Evolutionary conservation across 495 filamentous ascomycete genomes (phyloP).

Genomic region (Lophiostoma macrostomum): DNA sequence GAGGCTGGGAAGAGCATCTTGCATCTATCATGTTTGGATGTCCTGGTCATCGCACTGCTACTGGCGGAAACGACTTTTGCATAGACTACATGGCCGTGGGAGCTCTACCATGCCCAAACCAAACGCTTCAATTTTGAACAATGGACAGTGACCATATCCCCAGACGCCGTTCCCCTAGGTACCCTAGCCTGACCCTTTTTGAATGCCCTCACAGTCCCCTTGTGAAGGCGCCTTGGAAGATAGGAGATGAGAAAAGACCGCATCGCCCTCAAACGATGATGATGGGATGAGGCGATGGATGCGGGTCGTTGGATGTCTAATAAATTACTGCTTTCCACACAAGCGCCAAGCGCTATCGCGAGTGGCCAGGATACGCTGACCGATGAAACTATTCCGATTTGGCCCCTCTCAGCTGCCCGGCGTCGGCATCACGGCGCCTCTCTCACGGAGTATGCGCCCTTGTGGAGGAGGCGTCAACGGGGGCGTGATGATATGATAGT

Average conservation of each 20-base stretch:
- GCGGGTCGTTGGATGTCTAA: constrained; percentile 24
- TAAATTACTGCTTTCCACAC: constrained; percentile 21
- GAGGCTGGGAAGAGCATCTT: too few species aligned
- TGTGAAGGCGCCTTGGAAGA: too few species aligned
- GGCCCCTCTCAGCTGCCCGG: constrained; percentile 13
- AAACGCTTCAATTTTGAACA: background rate
- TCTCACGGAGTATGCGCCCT: constrained; percentile 28
- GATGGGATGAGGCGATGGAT: background rate
- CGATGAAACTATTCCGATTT: background rate
- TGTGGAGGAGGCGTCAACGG: constrained; percentile 20
- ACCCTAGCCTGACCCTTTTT: constrained; percentile 16
- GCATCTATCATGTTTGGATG: too few species aligned
- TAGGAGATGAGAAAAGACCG: too few species aligned
- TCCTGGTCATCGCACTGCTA: background rate
- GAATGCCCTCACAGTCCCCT: too few species aligned
- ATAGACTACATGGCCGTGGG: constrained; percentile 33
- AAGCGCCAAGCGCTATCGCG: constrained; percentile 14
- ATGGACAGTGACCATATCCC: too few species aligned
- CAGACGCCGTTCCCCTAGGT: constrained; percentile 24
- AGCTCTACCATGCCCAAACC: constrained; percentile 4
- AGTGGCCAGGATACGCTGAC: constrained; percentile 9
- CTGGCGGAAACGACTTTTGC: constrained; percentile 20
- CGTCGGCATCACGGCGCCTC: constrained; percentile 17
- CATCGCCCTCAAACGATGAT: too few species aligned
- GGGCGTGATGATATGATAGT: constrained; percentile 10